Evolutionary conservation across 1,284 basidiomycete genomes (phyloP).

Genomic region (Sanghuangporus baumii): DNA sequence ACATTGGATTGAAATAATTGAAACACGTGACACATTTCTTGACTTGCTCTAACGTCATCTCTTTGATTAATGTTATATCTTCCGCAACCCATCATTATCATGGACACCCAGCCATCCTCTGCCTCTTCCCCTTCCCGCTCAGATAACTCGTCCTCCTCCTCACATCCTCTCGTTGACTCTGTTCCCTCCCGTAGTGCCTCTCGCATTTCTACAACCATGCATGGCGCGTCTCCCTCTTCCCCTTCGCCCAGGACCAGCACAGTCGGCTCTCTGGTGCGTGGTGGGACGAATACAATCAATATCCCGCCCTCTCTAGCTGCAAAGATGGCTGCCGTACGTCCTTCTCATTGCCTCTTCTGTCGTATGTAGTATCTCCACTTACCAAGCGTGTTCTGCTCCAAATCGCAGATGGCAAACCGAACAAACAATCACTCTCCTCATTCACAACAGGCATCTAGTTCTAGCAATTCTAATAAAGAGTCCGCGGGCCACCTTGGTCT

Average conservation of each 20-base stretch:
- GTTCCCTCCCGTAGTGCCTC: background rate
- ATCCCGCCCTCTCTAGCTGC: conserved; percentile 89
- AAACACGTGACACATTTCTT: background rate
- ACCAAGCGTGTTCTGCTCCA: background rate
- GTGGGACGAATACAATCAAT: conserved; percentile 42
- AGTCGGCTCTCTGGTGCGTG: conserved; percentile 36
- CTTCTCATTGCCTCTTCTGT: conserved; percentile 3
- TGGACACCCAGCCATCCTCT: background rate
- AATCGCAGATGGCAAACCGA: conserved; percentile 51
- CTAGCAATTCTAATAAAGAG: conserved; percentile 22
- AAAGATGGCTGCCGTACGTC: conserved; percentile 82
- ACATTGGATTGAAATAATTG: background rate
- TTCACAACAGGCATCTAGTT: conserved; percentile 29
- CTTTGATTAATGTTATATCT: too few relatives aligned
- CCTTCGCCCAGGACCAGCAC: conserved; percentile 28
- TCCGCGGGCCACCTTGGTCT: conserved; percentile 22
- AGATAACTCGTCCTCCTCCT: background rate
- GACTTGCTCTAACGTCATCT: too few relatives aligned
- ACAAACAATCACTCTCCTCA: conserved; percentile 27
- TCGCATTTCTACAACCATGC: background rate
- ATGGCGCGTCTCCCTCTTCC: conserved; percentile 17
- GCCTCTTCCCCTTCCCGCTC: background rate
- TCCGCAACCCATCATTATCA: background rate
- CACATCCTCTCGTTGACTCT: background rate
- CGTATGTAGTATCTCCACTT: background rate